Percentiles rank a stretch among this genome's conserved stretches.
Evolutionary conservation across 768 basidiomycete genomes (phyloP).

Genomic region (Phanerodontia chrysosporium): DNA sequence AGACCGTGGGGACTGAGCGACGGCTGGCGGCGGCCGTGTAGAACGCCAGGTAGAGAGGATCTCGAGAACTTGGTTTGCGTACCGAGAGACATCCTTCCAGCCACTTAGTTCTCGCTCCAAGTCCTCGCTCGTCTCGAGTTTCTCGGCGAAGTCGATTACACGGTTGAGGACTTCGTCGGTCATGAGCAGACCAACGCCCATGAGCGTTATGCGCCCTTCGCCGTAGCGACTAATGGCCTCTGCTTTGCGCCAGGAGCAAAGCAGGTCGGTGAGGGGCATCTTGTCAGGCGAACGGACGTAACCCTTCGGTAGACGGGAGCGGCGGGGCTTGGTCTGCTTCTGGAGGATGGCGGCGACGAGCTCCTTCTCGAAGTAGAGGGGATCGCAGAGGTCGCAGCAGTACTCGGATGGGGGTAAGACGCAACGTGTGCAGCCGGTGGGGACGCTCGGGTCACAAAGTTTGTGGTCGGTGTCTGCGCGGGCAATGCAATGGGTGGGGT

Average conservation of each 20-base stretch:
- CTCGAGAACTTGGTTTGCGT: neutral
- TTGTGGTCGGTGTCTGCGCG: neutral
- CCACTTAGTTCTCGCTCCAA: slow-evolving; percentile 16
- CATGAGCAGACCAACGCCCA: slow-evolving; percentile 20
- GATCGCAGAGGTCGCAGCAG: neutral
- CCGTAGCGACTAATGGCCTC: slow-evolving; percentile 5
- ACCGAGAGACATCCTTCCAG: neutral
- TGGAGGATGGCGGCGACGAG: no score
- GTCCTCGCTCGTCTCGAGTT: slow-evolving; percentile 14
- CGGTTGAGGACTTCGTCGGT: slow-evolving; percentile 16
- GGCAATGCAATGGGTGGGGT: neutral
- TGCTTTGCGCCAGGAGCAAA: slow-evolving; percentile 15
- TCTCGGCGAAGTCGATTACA: slow-evolving; percentile 24
- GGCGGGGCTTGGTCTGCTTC: no score
- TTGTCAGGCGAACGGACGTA: slow-evolving; percentile 3
- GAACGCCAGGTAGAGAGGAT: neutral
- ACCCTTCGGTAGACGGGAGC: neutral
- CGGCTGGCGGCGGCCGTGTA: no score
- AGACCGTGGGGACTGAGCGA: no score
- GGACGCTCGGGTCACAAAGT: neutral
- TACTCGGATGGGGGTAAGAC: neutral
- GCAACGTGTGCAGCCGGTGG: neutral
- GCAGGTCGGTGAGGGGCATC: neutral
- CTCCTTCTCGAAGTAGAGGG: neutral
- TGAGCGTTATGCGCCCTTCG: slow-evolving; percentile 3